Evolutionary conservation across 2,329 filamentous ascomycete genomes (phyloP), one percentile per base, ranked within the genome.

Genomic region (Calonectria pauciramosa): DNA sequence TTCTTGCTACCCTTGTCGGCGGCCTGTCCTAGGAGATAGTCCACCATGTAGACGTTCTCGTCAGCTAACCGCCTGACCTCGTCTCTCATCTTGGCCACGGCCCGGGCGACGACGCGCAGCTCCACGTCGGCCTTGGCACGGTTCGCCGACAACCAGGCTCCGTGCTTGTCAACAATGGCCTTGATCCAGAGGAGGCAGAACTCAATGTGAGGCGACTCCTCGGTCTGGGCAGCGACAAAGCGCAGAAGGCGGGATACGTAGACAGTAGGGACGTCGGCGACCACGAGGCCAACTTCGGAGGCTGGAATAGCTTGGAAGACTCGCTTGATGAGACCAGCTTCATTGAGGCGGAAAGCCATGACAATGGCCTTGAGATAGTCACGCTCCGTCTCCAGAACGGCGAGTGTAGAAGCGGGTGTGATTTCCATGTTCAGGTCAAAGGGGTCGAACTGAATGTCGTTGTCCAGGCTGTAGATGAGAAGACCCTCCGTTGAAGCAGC

Each of bases 331-430:
- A 99, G 89, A 28, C 93, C 91, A 6, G 92, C 90, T 84, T 98
- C 95, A 86, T 98, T 98, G 73, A 99, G 92, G 8, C 97, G 94
- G 89, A 99, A 99, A 1, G 96, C 94, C 97, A 99, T 99, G 77
- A 98, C 93, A 8, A 99, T 88, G 1, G 97, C 96, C 86, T 97
- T 98, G 77, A 99, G 91, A 84, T 95, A 98, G 82, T 98, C 95
- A 76, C 91, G 91, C 71, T 96, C 92, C 52, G 85, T 87, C 72
- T 93, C 89, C 38, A 94, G 87, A 13, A 93, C 91, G 5, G 90
- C 86, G 0, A 99, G 89, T 0, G 96, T 97, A 3, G 94, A 96
- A 2, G 94, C 93, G 0, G 96, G 96, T 6, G 97, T 99, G 79
- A 99, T 95, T 77, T 95, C 94, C 82, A 99, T 94, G 84, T 98